Conservation (phyloP, 495 filamentous ascomycete genomes). For the Aspergillus diversus region DNA sequence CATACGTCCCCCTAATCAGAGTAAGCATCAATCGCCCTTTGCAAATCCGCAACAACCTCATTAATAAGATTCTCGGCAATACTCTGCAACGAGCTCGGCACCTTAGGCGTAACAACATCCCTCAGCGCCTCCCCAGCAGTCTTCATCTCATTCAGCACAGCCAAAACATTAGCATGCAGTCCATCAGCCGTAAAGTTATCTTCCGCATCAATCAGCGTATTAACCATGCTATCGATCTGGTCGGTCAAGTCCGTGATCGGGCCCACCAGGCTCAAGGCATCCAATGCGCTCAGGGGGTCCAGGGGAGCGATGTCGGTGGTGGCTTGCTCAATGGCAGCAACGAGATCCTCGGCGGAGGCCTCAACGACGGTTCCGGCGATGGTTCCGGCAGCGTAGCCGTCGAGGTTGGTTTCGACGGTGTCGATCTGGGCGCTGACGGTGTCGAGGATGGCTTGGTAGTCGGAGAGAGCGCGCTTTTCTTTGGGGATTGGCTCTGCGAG, state of each 20-base stretch:
- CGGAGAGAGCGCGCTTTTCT: conserved; percentile 33
- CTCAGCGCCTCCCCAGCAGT: conserved; percentile 37
- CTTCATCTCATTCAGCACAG: conserved; percentile 30
- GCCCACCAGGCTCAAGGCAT: conserved; percentile 35
- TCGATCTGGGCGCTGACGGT: conserved; percentile 35
- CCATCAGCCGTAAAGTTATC: conserved; percentile 35
- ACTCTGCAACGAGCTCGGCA: conserved; percentile 33
- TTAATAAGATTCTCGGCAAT: conserved; percentile 32
- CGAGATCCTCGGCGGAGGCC: conserved; percentile 31
- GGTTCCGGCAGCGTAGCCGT: conserved; percentile 36
- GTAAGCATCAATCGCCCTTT: conserved; percentile 33
- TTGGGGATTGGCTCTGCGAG: conserved; percentile 20
- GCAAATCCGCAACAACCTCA: conserved; percentile 37
- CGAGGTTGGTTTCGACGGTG: conserved; percentile 37
- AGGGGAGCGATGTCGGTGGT: conserved; percentile 1
- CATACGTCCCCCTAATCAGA: conserved; percentile 5
- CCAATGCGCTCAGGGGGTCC: conserved; percentile 27
- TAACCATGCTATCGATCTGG: conserved; percentile 32
- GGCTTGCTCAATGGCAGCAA: conserved; percentile 34
- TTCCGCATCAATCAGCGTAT: conserved; percentile 40
- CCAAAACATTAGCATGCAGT: conserved; percentile 29
- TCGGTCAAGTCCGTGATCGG: conserved; percentile 37
- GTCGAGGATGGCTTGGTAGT: conserved; percentile 34
- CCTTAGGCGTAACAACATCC: conserved; percentile 35
- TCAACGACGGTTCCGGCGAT: conserved; percentile 24